Evolutionary conservation across 441 rosid genomes (phyloP).

Genomic region (Arabidopsis hybrid): DNA sequence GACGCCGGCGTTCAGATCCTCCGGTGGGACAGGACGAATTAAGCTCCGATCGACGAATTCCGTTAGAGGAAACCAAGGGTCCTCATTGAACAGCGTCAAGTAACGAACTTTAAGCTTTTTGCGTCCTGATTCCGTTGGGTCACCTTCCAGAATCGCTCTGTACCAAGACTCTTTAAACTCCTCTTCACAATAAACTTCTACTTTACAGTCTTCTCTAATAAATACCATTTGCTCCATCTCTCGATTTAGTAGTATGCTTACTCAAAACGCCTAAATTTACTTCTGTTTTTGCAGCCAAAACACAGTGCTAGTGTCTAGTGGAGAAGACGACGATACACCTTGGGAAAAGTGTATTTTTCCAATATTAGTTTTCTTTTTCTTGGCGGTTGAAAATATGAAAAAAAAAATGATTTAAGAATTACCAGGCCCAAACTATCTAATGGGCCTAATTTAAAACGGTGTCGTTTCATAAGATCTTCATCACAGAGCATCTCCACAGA

Average conservation of each 20-base stretch:
- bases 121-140: not conserved
- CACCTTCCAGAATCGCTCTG: not conserved
- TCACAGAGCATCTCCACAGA: too few species aligned
- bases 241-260: not conserved
- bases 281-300: not conserved
- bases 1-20: not conserved
- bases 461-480: not conserved
- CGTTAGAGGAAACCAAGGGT: not conserved
- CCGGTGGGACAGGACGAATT: constrained; percentile 2
- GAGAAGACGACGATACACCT: not conserved
- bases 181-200: not conserved
- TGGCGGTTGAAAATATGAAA: not conserved
- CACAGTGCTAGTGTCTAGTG: not conserved
- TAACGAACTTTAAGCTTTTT: not conserved
- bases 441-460: not conserved
- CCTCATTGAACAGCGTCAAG: not conserved
- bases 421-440: constrained; percentile 21
- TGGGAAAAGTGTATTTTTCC: not conserved
- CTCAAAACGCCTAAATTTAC: too few species aligned
- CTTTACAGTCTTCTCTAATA: not conserved
- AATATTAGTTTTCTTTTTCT: not conserved
- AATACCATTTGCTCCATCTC: not conserved
- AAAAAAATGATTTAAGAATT: not conserved
- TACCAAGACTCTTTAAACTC: not conserved
- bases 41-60: not conserved